These are phyloP conservation scores for Penicillium verrucosum DNA, from an alignment of 2,329 filamentous ascomycete species.

Conservation along the genomic window DNA sequence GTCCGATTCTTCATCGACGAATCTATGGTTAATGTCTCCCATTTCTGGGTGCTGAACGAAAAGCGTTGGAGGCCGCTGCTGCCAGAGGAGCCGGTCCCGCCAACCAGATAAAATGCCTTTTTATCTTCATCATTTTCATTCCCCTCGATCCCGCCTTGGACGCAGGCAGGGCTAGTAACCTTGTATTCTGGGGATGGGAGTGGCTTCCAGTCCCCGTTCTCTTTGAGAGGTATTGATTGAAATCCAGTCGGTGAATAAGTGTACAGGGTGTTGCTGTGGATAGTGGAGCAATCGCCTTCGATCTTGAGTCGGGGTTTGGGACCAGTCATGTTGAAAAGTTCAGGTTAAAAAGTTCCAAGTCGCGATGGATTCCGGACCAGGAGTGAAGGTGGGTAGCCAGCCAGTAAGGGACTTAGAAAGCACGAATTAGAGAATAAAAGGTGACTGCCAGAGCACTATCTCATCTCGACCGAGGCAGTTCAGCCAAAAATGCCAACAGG, in stretches of 20 bases:
- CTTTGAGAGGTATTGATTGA: slow-evolving; percentile 65
- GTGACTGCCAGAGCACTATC: slow-evolving; percentile 40
- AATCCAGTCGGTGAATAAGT: slow-evolving; percentile 74
- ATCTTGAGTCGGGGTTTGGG: slow-evolving; percentile 68
- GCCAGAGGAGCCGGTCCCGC: slow-evolving; percentile 60
- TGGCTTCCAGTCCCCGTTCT: slow-evolving; percentile 69
- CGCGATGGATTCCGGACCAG: slow-evolving; percentile 29
- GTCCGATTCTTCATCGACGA: slow-evolving; percentile 65
- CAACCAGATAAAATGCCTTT: slow-evolving; percentile 71
- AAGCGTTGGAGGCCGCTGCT: slow-evolving; percentile 76
- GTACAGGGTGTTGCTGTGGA: slow-evolving; percentile 80
- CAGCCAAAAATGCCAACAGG: slow-evolving; percentile 1
- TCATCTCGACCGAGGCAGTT: slow-evolving; percentile 22
- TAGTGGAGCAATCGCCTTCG: slow-evolving; percentile 74
- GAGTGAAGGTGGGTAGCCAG: slow-evolving; percentile 26
- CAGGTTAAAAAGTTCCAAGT: slow-evolving; percentile 10
- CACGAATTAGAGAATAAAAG: slow-evolving; percentile 20
- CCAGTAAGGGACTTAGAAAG: slow-evolving; percentile 20
- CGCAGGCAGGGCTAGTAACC: slow-evolving; percentile 74
- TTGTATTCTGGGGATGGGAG: slow-evolving; percentile 60
- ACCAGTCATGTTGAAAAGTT: slow-evolving; percentile 58
- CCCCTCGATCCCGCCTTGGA: slow-evolving; percentile 61
- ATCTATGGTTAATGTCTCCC: slow-evolving; percentile 55
- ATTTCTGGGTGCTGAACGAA: slow-evolving; percentile 54
- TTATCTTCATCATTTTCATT: slow-evolving; percentile 49